Conservation (phyloP, 768 basidiomycete species). For the Punctularia strigosozonata region DNA sequence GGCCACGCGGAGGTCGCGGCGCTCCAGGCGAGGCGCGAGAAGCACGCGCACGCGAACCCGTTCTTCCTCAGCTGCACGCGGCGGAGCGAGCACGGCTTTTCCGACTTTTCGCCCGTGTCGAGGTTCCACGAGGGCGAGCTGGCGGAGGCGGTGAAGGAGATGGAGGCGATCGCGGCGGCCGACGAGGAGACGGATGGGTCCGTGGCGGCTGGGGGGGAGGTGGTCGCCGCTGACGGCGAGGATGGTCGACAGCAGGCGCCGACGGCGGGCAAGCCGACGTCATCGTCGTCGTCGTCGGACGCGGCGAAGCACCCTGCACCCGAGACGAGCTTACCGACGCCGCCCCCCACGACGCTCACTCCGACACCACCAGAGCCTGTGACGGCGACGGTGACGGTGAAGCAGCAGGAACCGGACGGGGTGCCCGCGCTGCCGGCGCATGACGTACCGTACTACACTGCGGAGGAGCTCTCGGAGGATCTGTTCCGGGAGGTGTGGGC, state of each 20-base stretch:
- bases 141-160: constrained; percentile 48
- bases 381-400: no score
- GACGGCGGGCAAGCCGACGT: not conserved
- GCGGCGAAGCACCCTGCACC: not conserved
- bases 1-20: constrained; percentile 35
- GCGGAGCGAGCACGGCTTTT: constrained; percentile 55
- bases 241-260: not conserved
- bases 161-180: constrained; percentile 39
- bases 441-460: constrained; percentile 31
- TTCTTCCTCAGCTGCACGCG: constrained; percentile 66
- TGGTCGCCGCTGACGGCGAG: constrained; percentile 11
- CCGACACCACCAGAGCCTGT: constrained; percentile 4
- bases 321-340: no score
- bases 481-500: constrained; percentile 64
- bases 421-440: constrained; percentile 31
- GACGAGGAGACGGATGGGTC: constrained; percentile 4
- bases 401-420: no score
- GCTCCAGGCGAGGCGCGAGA: constrained; percentile 42
- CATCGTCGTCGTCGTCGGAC: not conserved
- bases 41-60: constrained; percentile 52
- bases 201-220: constrained; percentile 27
- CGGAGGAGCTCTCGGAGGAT: constrained; percentile 40
- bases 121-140: constrained; percentile 61
- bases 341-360: not conserved
- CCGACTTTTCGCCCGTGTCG: constrained; percentile 71